A percentile compares a stretch with the other conserved stretches of the same genome.
phyloP scores from a whole-genome alignment of 768 basidiomycete species.

The Cystobasidium onofrii region DNA sequence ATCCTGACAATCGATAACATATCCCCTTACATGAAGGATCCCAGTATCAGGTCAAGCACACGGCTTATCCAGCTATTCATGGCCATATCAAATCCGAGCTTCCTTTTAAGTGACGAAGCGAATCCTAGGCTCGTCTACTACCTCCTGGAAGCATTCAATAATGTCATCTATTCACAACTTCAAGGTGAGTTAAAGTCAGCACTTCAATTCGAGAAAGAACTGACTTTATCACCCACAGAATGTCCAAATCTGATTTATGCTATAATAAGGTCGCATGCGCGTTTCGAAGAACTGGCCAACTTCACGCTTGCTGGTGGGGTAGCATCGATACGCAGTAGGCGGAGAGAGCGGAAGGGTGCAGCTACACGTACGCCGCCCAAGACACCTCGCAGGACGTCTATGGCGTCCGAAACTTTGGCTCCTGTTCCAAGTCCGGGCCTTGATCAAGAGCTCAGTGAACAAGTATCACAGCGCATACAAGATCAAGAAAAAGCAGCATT shows the following conservation, averaged over 20 bases:
- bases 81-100: conserved; percentile 80
- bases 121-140: conserved; percentile 84
- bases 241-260: conserved; percentile 84
- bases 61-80: conserved; percentile 79
- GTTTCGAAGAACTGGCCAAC: conserved; percentile 81
- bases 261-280: conserved; percentile 70
- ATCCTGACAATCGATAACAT: conserved; percentile 82
- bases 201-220: no score
- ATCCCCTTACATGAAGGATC: conserved; percentile 73
- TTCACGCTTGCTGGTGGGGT: conserved; percentile 82
- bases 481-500: conserved; percentile 59
- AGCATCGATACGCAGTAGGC: conserved; percentile 63
- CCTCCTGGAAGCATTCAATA: conserved; percentile 75
- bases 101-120: conserved; percentile 85
- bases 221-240: conserved; percentile 47
- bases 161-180: conserved; percentile 67
- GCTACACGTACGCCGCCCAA: not conserved
- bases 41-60: conserved; percentile 71
- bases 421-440: not conserved
- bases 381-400: not conserved
- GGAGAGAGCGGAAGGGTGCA: conserved; percentile 37
- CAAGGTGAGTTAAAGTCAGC: conserved; percentile 41
- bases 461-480: conserved; percentile 2
- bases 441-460: not conserved
- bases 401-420: not conserved